Evolutionary conservation across 257 asterid genomes (phyloP).

Genomic region (Jasminum sambac): DNA sequence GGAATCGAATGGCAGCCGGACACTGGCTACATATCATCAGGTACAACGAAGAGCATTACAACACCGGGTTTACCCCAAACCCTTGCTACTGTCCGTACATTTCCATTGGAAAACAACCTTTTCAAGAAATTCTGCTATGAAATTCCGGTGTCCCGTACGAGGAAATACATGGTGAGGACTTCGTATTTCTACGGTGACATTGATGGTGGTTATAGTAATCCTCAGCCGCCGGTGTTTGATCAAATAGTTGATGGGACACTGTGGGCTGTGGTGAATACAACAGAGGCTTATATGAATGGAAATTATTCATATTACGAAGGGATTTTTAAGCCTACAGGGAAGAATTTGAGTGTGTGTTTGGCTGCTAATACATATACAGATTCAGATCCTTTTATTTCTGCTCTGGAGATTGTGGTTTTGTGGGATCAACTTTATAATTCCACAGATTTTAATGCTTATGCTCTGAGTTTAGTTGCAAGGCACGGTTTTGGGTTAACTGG

Average conservation of each 20-base stretch:
- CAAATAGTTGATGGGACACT: slow-evolving; percentile 95
- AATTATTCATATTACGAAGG: slow-evolving; percentile 62
- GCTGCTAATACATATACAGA: slow-evolving; percentile 76
- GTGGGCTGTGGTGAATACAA: slow-evolving; percentile 85
- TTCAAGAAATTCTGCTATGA: slow-evolving; percentile 84
- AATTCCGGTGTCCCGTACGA: slow-evolving; percentile 58
- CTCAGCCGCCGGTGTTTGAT: slow-evolving; percentile 93
- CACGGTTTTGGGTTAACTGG: slow-evolving; percentile 83
- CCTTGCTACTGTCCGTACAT: slow-evolving; percentile 71
- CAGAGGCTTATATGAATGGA: slow-evolving; percentile 53
- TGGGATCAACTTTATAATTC: slow-evolving; percentile 77
- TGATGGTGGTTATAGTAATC: slow-evolving; percentile 58
- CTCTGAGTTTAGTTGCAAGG: slow-evolving; percentile 71
- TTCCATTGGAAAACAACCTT: slow-evolving; percentile 52
- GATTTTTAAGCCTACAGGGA: slow-evolving; percentile 67
- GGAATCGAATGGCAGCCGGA: slow-evolving; percentile 74
- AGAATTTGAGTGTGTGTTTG: slow-evolving; percentile 79
- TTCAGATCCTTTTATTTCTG: slow-evolving; percentile 95
- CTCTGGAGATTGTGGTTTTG: slow-evolving; percentile 75
- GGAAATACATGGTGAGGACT: slow-evolving; percentile 67
- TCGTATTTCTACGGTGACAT: slow-evolving; percentile 83
- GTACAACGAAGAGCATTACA: slow-evolving; percentile 45
- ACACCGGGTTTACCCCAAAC: slow-evolving; percentile 30
- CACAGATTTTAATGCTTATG: slow-evolving; percentile 60
- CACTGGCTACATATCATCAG: slow-evolving; percentile 46